Evolutionary conservation across 495 filamentous ascomycete genomes (phyloP), one percentile per base, ranked within the genome.

Genomic region (Viridothelium virens): DNA sequence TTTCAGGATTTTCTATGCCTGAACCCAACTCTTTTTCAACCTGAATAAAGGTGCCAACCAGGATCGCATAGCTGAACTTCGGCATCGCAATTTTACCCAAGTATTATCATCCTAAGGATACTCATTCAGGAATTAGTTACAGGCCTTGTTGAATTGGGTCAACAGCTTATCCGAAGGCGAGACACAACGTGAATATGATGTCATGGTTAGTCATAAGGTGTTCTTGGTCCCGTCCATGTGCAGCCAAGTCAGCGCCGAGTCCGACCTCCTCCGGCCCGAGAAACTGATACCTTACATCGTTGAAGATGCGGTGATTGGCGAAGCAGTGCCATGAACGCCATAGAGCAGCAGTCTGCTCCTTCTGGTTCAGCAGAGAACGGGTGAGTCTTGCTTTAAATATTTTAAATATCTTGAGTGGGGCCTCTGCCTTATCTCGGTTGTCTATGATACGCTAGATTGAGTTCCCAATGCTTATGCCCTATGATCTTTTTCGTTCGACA

Each of bases 191-290:
- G 25, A 25, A 25, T 1, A 44, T 44, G 14, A 44, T 44, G 41
- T 14, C 14, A 14, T 44, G 41, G 7, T 44, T 44, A 44, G 41
- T 44, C 41, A 44, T 7, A 14, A 44, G 41, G 41, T 44, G 41
- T 7, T 7, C 14, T 44, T 25, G 25, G 25, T 44, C 41, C 41
- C 6, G 41, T 44, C 7, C 41, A 44, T 7, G 41, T 44, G 41
- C 41, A 7, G 7, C 14, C 41, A 44, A 44, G 41, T 14, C 41
- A 7, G 7, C 41, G 53, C 53, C 11, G 7, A 59, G 6, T 59
- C 7, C 53, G 7, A 59, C 53, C 5, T 7, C 53, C 53, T 59
- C 53, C 53, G 53, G 53, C 25, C 53, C 53, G 53, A 59, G 53
- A 53, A 44, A 44, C 41, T 14, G 41, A 7, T 14, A 44, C 14